Evolutionary conservation across 768 basidiomycete genomes (phyloP), one percentile per base, ranked within the genome.

Genomic region (Collybiopsis confluens): DNA sequence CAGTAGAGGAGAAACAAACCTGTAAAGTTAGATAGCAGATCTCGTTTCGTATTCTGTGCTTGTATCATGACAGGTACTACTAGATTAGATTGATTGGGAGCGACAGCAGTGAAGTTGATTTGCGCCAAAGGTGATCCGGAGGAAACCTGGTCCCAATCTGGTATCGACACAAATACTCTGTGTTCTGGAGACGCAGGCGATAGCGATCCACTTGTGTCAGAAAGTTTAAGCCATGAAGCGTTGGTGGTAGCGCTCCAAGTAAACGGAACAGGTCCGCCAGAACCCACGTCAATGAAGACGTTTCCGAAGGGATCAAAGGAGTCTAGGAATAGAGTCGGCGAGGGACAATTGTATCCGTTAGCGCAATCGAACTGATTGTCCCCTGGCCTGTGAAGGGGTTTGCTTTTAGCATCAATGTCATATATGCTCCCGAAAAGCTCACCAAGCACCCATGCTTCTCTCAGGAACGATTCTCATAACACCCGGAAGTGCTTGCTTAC

Each of bases 381-480:
- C 35, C 86, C 85, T 0, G 86, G 86, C 82, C 82, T 83, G 42
- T 7, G 40, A 35, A 45, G 15, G 2, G n/a, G 5, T 35, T 42
- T 24, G 49, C 26, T 40, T 10, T 24, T 10, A 21, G 27, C 26
- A 1, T 27, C 15, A 10, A 46, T 28, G 7, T n/a, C 26, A 5
- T 52, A 16, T 10, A 41, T 6, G 38, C 6, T 5, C 2, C 2
- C 10, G 11, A 0, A 13, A 10, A 46, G 52, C 69, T 40, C 56
- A 80, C 83, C 83, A 88, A 37, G 83, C 80, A 16, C 81, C 85
- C 1, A 71, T 61, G 16, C 75, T 80, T 10, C 81, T 79, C 71
- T 88, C 86, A 1, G 80, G 76, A 2, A 75, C 74, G 51, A 86
- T 76, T 37, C 85, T 68, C 81, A 88, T 83, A 2, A 77, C 74